Base-by-base conservation (phyloP, 2,329 filamentous ascomycete genomes). In the Aspergillus cejpii region DNA sequence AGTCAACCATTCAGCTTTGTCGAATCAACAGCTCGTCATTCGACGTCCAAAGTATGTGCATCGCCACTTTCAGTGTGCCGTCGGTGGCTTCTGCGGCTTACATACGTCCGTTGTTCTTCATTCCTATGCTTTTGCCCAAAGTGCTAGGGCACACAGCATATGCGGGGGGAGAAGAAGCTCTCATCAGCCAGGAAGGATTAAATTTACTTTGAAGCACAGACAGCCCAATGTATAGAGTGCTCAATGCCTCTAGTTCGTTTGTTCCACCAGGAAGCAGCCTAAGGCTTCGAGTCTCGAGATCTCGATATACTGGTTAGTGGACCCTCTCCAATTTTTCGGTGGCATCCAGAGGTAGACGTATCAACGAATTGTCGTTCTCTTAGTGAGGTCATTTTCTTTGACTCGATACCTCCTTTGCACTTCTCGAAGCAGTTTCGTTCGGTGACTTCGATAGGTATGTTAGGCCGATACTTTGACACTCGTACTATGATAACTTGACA, bases 351-450 rank as follows among this genome's bases (percentile, higher is more conserved):
- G 4, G 15, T 17, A 17, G 14, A 34, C 8, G 7, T 20, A 24
- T 14, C 8, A 36, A 15, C 6, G 28, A 17, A 11, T 14, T 11
- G 21, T 24, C n/a, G 5, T n/a, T 23, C 44, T 41, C 10, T 50
- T 48, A 54, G 50, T 57, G 47, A 47, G 47, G 50, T 41, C 19
- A 23, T 42, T 44, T 37, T 45, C 43, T 44, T 34, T 34, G n/a
- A 27, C 49, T 41, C 36, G 37, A 39, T 27, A 8, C 8, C 23
- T 39, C 27, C 39, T 47, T 26, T 26, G 21, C 20, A 27, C 36
- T 47, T 45, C 43, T 19, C 31, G 31, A 34, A 34, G 17, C 31
- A 12, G 17, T 20, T 10, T 17, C 14, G 3, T 6, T 34, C 17
- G 31, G 11, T 11, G 15, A 15, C 14, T n/a, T 10, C 15, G 17